Base-by-base conservation (phyloP, 2,329 filamentous ascomycete species). In the Xylariales sp. region DNA sequence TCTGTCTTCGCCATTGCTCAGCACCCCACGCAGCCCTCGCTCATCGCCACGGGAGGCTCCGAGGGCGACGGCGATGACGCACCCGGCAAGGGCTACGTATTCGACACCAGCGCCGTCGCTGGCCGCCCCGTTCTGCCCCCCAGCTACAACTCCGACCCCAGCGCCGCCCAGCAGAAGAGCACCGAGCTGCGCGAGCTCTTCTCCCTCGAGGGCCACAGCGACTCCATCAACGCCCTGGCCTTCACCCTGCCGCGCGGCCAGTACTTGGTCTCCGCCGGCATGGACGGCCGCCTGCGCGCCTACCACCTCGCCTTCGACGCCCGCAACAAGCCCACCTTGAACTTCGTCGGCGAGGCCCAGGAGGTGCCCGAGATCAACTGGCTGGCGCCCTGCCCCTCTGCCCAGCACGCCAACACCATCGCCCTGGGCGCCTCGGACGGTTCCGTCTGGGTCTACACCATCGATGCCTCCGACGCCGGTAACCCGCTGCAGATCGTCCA, bases 281-380 rank as follows among this genome's bases (percentile, higher is more conserved):
- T 97, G 46, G 93, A 97, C 59, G 93, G 93, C 10, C 81, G 81
- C 46, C 58, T 98, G 50, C 78, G 85, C 46, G 81, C 81, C 12
- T 90, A 84, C 73, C 72, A 76, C 48, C 59, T 74, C 2, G 60
- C 64, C 11, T 51, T 74, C 56, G 56, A 68, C 53, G 48, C 66
- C 48, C 48, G 67, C 25, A 66, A 70, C 16, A 70, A 71, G 43
- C 59, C 70, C 32, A 65, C 70, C 36, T 62, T 78, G 54, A 69
- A 74, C 30, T 85, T 86, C 53, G 62, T 95, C 7, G 85, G 76
- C 39, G 86, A 93, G 55, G 78, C 81, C 4, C 85, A 89, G 54
- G 93, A 98, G 61, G 91, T 96, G 8, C 85, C 94, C 51, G 91
- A 97, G 64, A 84, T 98, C 55, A 95, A 93, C 69, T 98, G 91